phyloP scores from a whole-genome alignment of 257 asterid genomes.

The Rubia yunnanensis region DNA sequence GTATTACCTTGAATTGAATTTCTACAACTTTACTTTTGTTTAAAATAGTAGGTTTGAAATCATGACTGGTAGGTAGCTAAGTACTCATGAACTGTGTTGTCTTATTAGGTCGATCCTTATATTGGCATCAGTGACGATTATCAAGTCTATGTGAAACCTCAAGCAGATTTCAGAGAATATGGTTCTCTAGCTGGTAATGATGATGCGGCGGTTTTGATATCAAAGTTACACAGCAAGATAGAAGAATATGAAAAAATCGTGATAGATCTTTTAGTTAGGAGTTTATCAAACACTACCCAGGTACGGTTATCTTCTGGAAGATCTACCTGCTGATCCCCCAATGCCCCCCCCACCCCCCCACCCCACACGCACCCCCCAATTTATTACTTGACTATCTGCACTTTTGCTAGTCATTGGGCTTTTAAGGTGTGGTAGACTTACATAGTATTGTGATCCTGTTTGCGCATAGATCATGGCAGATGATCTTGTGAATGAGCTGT shows the following conservation, averaged over 20 bases:
- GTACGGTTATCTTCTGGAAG: constrained; percentile 21
- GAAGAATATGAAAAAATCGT: constrained; percentile 41
- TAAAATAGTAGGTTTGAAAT: neutral
- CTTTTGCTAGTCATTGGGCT: neutral
- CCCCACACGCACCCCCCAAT: no score
- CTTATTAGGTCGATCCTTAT: constrained; percentile 66
- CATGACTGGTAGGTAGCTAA: neutral
- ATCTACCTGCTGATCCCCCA: neutral
- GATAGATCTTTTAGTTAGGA: constrained; percentile 37
- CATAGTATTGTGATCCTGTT: constrained; percentile 2
- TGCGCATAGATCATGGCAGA: constrained; percentile 50
- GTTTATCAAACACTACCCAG: constrained; percentile 54
- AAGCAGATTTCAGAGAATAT: constrained; percentile 42
- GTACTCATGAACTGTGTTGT: neutral
- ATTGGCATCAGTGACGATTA: constrained; percentile 74
- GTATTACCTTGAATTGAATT: neutral
- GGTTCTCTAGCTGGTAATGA: constrained; percentile 55
- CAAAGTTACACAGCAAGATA: constrained; percentile 43
- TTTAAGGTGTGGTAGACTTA: constrained; percentile 1
- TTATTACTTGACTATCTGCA: neutral
- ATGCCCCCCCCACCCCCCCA: no score
- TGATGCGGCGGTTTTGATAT: constrained; percentile 55
- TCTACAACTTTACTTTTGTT: neutral
- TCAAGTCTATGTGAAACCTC: constrained; percentile 66
- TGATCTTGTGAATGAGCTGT: constrained; percentile 54